phyloP scores from a whole-genome alignment of 228 moss, liverwort and hornwort genomes.

The Sphagnum magellanicum region DNA sequence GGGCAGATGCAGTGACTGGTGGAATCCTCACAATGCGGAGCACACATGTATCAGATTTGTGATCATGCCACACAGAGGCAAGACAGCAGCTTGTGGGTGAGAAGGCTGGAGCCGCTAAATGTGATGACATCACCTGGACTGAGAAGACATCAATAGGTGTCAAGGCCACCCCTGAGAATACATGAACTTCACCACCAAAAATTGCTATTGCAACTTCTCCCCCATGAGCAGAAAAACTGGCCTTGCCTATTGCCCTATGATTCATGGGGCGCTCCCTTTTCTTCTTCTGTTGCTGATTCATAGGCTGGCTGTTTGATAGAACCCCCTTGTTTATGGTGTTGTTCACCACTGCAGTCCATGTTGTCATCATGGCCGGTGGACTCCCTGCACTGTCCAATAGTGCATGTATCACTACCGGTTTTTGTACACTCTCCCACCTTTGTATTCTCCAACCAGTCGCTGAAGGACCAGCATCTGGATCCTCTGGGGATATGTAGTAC shows the following conservation, averaged over 20 bases:
- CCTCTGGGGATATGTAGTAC: slow-evolving; percentile 84
- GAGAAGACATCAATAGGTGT: slow-evolving; percentile 60
- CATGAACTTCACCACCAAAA: slow-evolving; percentile 72
- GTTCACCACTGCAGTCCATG: slow-evolving; percentile 65
- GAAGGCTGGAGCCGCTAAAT: slow-evolving; percentile 75
- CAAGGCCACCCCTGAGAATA: slow-evolving; percentile 63
- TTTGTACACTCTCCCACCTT: slow-evolving; percentile 80
- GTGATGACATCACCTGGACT: slow-evolving; percentile 40
- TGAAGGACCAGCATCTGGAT: slow-evolving; percentile 72
- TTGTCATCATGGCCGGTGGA: slow-evolving; percentile 51
- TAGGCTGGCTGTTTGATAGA: slow-evolving; percentile 15
- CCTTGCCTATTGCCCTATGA: slow-evolving; percentile 60
- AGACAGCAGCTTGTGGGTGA: slow-evolving; percentile 93
- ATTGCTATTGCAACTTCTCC: slow-evolving; percentile 76
- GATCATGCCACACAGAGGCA: slow-evolving; percentile 82
- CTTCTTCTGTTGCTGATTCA: slow-evolving; percentile 17
- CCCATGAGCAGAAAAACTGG: slow-evolving; percentile 68
- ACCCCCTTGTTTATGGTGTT: slow-evolving; percentile 49
- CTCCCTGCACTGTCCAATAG: slow-evolving; percentile 62
- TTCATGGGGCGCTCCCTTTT: slow-evolving; percentile 57
- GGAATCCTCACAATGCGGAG: slow-evolving; percentile 65
- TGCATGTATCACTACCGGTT: slow-evolving; percentile 80
- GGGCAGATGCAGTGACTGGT: slow-evolving; percentile 25
- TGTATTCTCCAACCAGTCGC: slow-evolving; percentile 89
- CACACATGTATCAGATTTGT: slow-evolving; percentile 47